These are phyloP conservation scores for Xylaria sp. DNA, from an alignment of 2,329 filamentous ascomycete species.

Conservation along the genomic window DNA sequence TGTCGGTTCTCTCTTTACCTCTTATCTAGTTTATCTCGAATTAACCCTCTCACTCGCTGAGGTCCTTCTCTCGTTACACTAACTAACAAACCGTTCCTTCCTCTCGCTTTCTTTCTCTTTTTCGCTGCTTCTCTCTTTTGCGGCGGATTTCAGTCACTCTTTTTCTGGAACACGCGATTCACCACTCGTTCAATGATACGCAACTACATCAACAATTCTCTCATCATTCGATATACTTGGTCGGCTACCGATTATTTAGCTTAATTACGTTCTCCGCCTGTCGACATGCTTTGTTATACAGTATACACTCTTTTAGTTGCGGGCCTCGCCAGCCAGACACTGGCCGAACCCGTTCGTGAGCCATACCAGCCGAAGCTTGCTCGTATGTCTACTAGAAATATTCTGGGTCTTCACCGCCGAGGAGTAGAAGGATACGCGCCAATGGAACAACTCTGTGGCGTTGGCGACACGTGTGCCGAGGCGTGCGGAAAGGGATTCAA, in stretches of 20 bases:
- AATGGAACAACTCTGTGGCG: constrained; percentile 46
- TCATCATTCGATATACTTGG: constrained; percentile 6
- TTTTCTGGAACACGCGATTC: constrained; percentile 14
- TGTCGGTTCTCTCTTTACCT: constrained; percentile 12
- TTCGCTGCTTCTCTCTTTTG: not conserved
- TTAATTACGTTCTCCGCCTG: not conserved
- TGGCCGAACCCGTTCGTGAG: constrained; percentile 43
- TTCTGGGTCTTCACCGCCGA: constrained; percentile 45
- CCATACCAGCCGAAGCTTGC: constrained; percentile 45
- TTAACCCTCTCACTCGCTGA: constrained; percentile 3
- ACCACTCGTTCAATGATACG: constrained; percentile 25
- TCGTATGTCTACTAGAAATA: constrained; percentile 45
- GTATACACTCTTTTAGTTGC: constrained; percentile 41
- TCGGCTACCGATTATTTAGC: not conserved
- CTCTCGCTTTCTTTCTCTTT: not conserved
- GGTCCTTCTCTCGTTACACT: constrained; percentile 19
- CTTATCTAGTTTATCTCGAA: not conserved
- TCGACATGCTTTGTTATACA: constrained; percentile 42
- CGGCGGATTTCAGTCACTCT: constrained; percentile 8
- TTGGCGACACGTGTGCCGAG: constrained; percentile 48
- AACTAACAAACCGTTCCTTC: constrained; percentile 3
- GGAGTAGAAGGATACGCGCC: constrained; percentile 45
- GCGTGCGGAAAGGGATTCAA: constrained; percentile 51
- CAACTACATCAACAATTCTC: not conserved
- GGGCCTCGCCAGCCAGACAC: constrained; percentile 43